phyloP scores from a whole-genome alignment of 225 moss, liverwort and hornwort species.

The Pseudisothecium myosuroides region DNA sequence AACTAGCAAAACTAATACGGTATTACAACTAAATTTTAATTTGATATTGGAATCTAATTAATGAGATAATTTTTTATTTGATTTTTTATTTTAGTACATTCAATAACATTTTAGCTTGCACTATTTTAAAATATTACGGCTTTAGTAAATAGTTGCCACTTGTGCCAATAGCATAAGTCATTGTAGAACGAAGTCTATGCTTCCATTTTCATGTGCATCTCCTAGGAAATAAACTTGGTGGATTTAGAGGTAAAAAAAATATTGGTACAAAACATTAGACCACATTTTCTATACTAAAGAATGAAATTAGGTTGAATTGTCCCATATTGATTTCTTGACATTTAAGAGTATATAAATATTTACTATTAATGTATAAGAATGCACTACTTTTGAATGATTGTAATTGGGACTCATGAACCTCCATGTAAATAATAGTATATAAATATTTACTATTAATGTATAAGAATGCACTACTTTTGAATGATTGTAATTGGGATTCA shows the following conservation, averaged over 20 bases:
- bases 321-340: neutral
- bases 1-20: neutral
- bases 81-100: neutral
- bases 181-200: neutral
- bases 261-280: neutral
- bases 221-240: neutral
- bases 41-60: too few relatives aligned
- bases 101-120: fast-evolving
- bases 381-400: neutral
- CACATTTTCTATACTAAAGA: neutral
- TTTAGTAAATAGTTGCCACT: neutral
- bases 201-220: neutral
- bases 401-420: neutral
- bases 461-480: neutral
- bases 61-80: neutral
- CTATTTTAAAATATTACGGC: neutral
- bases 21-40: neutral
- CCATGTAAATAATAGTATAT: fast-evolving
- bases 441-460: neutral
- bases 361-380: neutral
- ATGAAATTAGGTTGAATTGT: neutral
- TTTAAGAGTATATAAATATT: neutral
- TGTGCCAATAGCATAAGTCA: neutral
- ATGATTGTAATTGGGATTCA: neutral
- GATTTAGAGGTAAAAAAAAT: neutral